A percentile compares a stretch with the other conserved stretches of the same genome.
phyloP scores from a whole-genome alignment of 805 yeast genomes.

The Candida schatavii region DNA sequence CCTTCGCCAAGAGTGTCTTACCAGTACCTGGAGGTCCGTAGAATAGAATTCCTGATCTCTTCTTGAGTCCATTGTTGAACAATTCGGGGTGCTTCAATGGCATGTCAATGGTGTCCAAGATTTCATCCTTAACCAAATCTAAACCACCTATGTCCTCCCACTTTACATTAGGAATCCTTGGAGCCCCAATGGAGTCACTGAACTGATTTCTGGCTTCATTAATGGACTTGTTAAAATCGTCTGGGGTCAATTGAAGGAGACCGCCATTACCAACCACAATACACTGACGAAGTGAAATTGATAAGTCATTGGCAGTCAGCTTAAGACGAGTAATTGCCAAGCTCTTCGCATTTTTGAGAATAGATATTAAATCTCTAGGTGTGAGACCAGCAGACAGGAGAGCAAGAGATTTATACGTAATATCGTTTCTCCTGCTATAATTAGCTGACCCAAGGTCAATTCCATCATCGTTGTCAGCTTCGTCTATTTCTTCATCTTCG shows the following conservation, averaged over 20 bases:
- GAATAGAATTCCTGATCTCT: constrained; percentile 88
- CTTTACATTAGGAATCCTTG: constrained; percentile 87
- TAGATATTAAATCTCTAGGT: constrained; percentile 74
- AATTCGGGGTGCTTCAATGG: constrained; percentile 92
- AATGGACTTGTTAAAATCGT: constrained; percentile 68
- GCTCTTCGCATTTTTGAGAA: constrained; percentile 62
- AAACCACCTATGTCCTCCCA: constrained; percentile 99
- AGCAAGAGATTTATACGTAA: constrained; percentile 58
- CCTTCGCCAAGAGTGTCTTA: constrained; percentile 91
- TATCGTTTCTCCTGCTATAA: constrained; percentile 37
- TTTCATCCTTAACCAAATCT: constrained; percentile 85
- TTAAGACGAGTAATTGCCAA: constrained; percentile 51
- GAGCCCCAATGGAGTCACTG: constrained; percentile 95
- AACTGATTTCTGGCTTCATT: constrained; percentile 81
- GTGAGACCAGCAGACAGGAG: constrained; percentile 91
- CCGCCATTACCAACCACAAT: constrained; percentile 56
- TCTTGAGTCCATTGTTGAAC: constrained; percentile 84
- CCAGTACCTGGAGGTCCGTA: constrained; percentile 99
- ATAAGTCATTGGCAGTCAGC: constrained; percentile 23
- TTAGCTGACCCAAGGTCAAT: constrained; percentile 16
- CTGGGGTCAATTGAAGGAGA: constrained; percentile 47
- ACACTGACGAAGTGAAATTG: constrained; percentile 22
- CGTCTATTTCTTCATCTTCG: constrained; percentile 12
- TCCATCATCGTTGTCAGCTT: constrained; percentile 11
- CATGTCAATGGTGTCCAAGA: constrained; percentile 92